A percentile compares a stretch with the other conserved stretches of the same genome.
phyloP scores from a whole-genome alignment of 257 asterid genomes.

The Capsicum rhomboideum region DNA sequence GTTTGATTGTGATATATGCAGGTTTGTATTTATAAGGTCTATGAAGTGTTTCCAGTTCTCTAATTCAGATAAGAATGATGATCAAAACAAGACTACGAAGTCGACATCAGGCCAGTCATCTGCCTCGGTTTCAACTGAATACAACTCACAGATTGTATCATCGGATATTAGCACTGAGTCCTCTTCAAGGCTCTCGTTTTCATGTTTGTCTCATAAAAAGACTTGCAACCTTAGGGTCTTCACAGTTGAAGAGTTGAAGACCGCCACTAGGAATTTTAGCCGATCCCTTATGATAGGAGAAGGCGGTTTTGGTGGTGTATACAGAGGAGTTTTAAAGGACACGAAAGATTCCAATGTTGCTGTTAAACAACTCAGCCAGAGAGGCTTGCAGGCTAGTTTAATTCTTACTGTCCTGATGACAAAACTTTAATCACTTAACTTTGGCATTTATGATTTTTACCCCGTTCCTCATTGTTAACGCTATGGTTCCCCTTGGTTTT shows the following conservation, averaged over 20 bases:
- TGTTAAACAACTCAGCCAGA: constrained; percentile 86
- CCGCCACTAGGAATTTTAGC: constrained; percentile 62
- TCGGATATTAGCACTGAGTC: constrained; percentile 67
- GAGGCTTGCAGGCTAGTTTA: constrained; percentile 79
- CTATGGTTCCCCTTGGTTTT: not conserved
- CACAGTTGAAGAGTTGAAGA: constrained; percentile 52
- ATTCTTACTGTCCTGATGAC: not conserved
- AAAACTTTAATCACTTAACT: too few species aligned
- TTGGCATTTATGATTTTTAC: not conserved
- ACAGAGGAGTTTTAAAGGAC: constrained; percentile 45
- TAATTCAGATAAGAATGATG: constrained; percentile 25
- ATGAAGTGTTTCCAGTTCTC: constrained; percentile 65
- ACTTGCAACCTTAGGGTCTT: constrained; percentile 53
- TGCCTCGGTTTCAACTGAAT: constrained; percentile 34
- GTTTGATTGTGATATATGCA: not conserved
- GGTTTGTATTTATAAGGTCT: not conserved
- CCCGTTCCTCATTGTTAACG: too few species aligned
- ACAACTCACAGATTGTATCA: constrained; percentile 46
- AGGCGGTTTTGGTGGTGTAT: constrained; percentile 89
- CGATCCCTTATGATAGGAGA: constrained; percentile 82
- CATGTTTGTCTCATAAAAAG: constrained; percentile 37
- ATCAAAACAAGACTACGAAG: constrained; percentile 36
- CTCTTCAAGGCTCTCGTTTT: constrained; percentile 40
- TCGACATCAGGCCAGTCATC: constrained; percentile 35
- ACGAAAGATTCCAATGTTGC: constrained; percentile 38